Evolutionary conservation across 768 basidiomycete species (phyloP).

Genomic region (Mrakia frigida): DNA sequence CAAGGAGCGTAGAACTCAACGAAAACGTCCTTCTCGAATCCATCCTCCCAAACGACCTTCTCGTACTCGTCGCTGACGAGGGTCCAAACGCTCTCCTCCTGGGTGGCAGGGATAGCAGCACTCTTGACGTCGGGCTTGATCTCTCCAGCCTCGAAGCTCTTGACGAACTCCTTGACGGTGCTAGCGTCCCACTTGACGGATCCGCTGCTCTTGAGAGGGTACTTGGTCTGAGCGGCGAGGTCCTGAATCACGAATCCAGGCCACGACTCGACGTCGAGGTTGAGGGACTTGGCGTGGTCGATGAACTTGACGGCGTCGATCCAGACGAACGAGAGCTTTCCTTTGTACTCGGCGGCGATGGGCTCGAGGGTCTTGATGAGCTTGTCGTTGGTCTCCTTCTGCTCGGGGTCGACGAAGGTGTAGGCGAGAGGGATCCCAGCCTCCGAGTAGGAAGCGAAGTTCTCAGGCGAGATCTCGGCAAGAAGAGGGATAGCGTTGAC

Average conservation of each 20-base stretch:
- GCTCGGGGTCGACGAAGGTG: slow-evolving; percentile 80
- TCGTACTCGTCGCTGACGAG: slow-evolving; percentile 89
- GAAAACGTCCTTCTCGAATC: slow-evolving; percentile 74
- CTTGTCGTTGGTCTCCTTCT: slow-evolving; percentile 56
- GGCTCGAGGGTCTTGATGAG: slow-evolving; percentile 65
- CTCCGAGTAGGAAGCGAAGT: slow-evolving; percentile 76
- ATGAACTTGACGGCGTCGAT: slow-evolving; percentile 93
- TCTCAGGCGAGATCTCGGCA: slow-evolving; percentile 89
- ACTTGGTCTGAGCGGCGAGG: slow-evolving; percentile 76
- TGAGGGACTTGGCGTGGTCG: slow-evolving; percentile 92
- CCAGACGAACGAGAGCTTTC: slow-evolving; percentile 93
- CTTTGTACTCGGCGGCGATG: slow-evolving; percentile 72
- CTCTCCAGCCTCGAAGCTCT: slow-evolving; percentile 63
- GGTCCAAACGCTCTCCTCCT: slow-evolving; percentile 74
- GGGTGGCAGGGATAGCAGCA: slow-evolving; percentile 72
- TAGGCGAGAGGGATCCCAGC: slow-evolving; percentile 87
- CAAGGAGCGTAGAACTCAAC: slow-evolving; percentile 96
- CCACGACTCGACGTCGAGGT: slow-evolving; percentile 79
- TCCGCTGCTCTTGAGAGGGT: slow-evolving; percentile 56
- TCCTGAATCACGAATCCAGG: slow-evolving; percentile 92
- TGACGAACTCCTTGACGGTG: slow-evolving; percentile 57
- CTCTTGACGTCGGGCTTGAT: slow-evolving; percentile 82
- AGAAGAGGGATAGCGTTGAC: slow-evolving; percentile 80
- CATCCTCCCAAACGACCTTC: slow-evolving; percentile 72
- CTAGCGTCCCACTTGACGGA: slow-evolving; percentile 53